Evolutionary conservation across 495 filamentous ascomycete genomes (phyloP).

Genomic region (Durotheca rogersii): DNA sequence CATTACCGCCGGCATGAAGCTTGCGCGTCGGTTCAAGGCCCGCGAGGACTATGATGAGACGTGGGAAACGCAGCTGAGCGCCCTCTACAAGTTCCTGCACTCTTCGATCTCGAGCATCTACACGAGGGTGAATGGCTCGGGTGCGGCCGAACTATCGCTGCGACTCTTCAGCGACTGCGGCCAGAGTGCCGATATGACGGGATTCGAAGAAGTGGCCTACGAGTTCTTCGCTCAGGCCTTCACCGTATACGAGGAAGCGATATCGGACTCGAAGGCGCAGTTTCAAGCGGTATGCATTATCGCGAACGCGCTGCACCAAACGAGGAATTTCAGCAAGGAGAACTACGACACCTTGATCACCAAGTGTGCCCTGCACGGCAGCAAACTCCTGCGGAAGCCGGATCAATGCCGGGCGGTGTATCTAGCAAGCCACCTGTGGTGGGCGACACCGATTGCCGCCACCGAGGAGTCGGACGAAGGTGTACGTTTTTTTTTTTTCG

Average conservation of each 20-base stretch:
- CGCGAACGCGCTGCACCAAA: slow-evolving; percentile 81
- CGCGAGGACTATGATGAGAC: slow-evolving; percentile 95
- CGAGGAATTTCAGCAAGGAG: slow-evolving; percentile 85
- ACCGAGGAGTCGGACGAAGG: slow-evolving; percentile 80
- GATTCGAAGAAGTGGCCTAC: slow-evolving; percentile 92
- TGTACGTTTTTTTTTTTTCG: slow-evolving; percentile 61
- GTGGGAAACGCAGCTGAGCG: slow-evolving; percentile 84
- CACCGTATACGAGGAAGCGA: slow-evolving; percentile 94
- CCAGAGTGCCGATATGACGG: slow-evolving; percentile 88
- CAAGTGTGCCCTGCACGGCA: slow-evolving; percentile 93
- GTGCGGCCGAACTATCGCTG: slow-evolving; percentile 80
- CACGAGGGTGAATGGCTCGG: slow-evolving; percentile 71
- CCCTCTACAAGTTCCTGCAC: slow-evolving; percentile 94
- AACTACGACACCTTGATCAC: slow-evolving; percentile 99
- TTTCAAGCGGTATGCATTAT: slow-evolving; percentile 98
- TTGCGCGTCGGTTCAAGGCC: slow-evolving; percentile 85
- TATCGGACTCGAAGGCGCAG: slow-evolving; percentile 91
- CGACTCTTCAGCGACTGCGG: slow-evolving; percentile 89
- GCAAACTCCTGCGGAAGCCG: slow-evolving; percentile 95
- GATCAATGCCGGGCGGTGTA: slow-evolving; percentile 98
- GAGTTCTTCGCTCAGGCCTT: slow-evolving; percentile 99
- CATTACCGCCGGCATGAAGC: slow-evolving; percentile 83
- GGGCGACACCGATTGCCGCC: slow-evolving; percentile 85
- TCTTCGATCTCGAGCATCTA: slow-evolving; percentile 84
- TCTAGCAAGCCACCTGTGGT: slow-evolving; percentile 94